These are phyloP conservation scores for Tricholoma sp. DNA, from an alignment of 768 basidiomycete species.

Conservation along the genomic window DNA sequence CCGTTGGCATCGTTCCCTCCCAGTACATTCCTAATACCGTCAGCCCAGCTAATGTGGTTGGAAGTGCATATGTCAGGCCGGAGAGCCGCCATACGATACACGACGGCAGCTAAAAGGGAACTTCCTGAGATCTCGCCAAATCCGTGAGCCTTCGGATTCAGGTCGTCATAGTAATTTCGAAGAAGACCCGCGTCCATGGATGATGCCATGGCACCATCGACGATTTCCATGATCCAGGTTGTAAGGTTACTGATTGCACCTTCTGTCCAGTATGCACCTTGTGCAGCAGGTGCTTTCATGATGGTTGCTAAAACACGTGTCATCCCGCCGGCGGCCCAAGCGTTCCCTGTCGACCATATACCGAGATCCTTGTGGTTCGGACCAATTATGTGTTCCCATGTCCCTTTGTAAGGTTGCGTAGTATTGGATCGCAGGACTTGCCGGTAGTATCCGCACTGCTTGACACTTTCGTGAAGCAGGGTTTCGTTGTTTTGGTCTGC, in stretches of 20 bases:
- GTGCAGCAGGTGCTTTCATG: constrained; percentile 32
- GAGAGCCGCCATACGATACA: constrained; percentile 37
- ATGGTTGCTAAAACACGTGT: constrained; percentile 49
- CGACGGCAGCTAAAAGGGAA: constrained; percentile 32
- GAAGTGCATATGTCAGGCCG: constrained; percentile 24
- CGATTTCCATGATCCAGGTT: constrained; percentile 38
- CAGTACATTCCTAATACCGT: constrained; percentile 21
- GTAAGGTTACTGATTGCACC: constrained; percentile 27
- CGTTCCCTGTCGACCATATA: constrained; percentile 54
- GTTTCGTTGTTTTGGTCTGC: constrained; percentile 31
- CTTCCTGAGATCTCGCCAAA: constrained; percentile 43
- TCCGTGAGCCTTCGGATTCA: constrained; percentile 21
- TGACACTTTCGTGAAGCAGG: constrained; percentile 31
- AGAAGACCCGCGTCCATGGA: constrained; percentile 30
- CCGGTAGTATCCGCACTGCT: constrained; percentile 35
- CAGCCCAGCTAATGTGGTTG: constrained; percentile 33
- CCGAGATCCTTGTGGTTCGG: constrained; percentile 33
- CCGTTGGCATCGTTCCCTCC: constrained; percentile 19
- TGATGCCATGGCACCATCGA: constrained; percentile 35
- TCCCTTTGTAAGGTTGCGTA: constrained; percentile 18
- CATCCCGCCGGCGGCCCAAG: constrained; percentile 69
- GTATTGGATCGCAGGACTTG: constrained; percentile 29
- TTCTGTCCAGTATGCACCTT: constrained; percentile 14
- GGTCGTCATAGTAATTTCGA: constrained; percentile 37
- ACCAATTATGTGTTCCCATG: constrained; percentile 44